Conservation (phyloP, 805 yeast genomes). For the Metschnikowia amazonensis region DNA sequence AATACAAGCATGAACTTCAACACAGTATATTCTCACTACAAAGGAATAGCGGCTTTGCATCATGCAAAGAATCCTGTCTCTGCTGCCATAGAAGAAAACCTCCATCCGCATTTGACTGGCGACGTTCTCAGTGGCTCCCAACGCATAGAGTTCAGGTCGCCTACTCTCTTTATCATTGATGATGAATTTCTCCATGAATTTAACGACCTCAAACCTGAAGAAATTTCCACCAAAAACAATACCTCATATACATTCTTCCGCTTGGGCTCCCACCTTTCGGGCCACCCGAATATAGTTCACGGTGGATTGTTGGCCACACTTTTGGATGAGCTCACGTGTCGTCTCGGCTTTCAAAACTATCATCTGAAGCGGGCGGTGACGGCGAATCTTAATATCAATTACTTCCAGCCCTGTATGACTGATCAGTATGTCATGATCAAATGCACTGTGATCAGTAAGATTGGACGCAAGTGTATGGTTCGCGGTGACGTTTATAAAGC, state of each 20-base stretch:
- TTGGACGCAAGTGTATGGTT: constrained; percentile 40
- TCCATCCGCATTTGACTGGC: constrained; percentile 37
- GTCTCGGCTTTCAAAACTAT: constrained; percentile 40
- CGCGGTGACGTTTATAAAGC: constrained; percentile 32
- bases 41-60: neutral
- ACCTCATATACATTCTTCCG: constrained; percentile 37
- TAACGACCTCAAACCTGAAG: constrained; percentile 20
- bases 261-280: constrained; percentile 35
- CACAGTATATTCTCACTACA: neutral
- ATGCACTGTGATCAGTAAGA: constrained; percentile 29
- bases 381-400: constrained; percentile 41
- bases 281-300: constrained; percentile 41
- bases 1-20: neutral
- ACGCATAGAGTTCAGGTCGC: constrained; percentile 33
- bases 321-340: constrained; percentile 41
- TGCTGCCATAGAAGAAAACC: constrained; percentile 23
- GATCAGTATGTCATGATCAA: constrained; percentile 32
- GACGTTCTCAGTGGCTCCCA: constrained; percentile 31
- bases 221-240: constrained; percentile 21
- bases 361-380: constrained; percentile 40
- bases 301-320: constrained; percentile 43
- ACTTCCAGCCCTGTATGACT: constrained; percentile 34
- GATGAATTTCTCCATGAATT: constrained; percentile 25
- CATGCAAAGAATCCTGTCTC: constrained; percentile 10
- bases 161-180: constrained; percentile 33